Evolutionary conservation across 257 asterid species (phyloP).

Genomic region (Gentiana dahurica): DNA sequence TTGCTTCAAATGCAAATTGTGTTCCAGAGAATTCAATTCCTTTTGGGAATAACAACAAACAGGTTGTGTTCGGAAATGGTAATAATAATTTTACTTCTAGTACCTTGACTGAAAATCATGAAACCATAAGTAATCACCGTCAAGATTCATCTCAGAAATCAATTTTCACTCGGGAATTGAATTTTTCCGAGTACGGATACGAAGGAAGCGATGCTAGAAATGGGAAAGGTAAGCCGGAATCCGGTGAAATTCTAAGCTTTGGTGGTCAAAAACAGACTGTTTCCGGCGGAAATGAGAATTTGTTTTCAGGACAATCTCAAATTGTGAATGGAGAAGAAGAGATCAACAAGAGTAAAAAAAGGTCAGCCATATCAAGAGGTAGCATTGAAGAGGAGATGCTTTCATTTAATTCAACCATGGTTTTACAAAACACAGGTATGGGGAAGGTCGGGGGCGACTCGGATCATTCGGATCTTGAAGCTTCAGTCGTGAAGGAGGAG

Average conservation of each 20-base stretch:
- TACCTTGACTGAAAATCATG: constrained; percentile 30
- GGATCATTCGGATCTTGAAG: constrained; percentile 78
- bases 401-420: constrained; percentile 61
- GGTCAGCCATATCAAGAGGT: constrained; percentile 40
- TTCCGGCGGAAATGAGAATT: constrained; percentile 19
- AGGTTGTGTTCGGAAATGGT: constrained; percentile 24
- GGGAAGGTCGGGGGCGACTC: constrained; percentile 45
- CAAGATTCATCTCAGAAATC: constrained; percentile 14
- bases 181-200: constrained; percentile 38
- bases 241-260: constrained; percentile 50
- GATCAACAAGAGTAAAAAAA: constrained; percentile 27
- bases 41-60: constrained; percentile 18
- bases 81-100: constrained; percentile 34
- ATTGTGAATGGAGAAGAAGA: constrained; percentile 13
- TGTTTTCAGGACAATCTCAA: constrained; percentile 27
- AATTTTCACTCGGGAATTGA: constrained; percentile 29
- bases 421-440: constrained; percentile 33
- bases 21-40: constrained; percentile 21
- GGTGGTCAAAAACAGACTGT: constrained; percentile 29
- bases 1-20: neutral
- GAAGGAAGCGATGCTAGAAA: constrained; percentile 26
- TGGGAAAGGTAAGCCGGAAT: constrained; percentile 43
- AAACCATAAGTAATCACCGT: constrained; percentile 1
- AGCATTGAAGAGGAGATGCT: constrained; percentile 67
- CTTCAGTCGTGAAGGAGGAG: constrained; percentile 62